These are phyloP conservation scores for Chaetomium strumarium DNA, from an alignment of 2,329 filamentous ascomycete genomes.

Conservation along the genomic window DNA sequence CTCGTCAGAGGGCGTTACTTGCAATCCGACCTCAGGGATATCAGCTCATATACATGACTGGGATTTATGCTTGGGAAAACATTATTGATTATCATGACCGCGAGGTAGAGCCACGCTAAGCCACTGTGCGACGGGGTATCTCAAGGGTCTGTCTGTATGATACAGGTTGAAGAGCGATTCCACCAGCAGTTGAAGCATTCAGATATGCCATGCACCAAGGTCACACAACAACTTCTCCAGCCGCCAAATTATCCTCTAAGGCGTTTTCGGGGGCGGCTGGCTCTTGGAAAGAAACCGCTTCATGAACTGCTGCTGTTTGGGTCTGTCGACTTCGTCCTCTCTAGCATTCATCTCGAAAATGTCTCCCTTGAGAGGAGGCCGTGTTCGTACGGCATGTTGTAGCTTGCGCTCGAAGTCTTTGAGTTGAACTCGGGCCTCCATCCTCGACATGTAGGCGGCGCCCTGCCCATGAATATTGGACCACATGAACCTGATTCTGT, in stretches of 20 bases:
- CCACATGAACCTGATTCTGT: constrained; percentile 51
- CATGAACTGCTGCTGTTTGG: constrained; percentile 46
- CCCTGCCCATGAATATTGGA: constrained; percentile 67
- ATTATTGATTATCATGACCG: constrained; percentile 7
- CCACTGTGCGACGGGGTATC: constrained; percentile 11
- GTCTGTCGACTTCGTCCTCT: constrained; percentile 32
- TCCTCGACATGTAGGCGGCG: constrained; percentile 63
- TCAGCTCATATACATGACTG: not conserved
- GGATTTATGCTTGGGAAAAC: constrained; percentile 5
- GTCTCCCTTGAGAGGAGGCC: constrained; percentile 47
- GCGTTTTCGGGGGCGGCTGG: constrained; percentile 1
- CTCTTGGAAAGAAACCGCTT: constrained; percentile 35
- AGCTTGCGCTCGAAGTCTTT: constrained; percentile 72
- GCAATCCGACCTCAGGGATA: not conserved
- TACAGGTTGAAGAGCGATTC: not conserved
- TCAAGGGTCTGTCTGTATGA: constrained; percentile 22
- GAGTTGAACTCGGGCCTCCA: constrained; percentile 70
- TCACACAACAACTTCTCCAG: not conserved
- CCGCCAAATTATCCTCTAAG: not conserved
- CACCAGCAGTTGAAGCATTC: not conserved
- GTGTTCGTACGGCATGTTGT: constrained; percentile 63
- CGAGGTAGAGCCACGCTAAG: constrained; percentile 5
- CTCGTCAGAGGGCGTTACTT: not conserved
- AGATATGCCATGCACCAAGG: not conserved
- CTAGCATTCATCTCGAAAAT: constrained; percentile 39